Evolutionary conservation across 306 rosid genomes (phyloP).

Genomic region (Trichosanthes truncata): DNA sequence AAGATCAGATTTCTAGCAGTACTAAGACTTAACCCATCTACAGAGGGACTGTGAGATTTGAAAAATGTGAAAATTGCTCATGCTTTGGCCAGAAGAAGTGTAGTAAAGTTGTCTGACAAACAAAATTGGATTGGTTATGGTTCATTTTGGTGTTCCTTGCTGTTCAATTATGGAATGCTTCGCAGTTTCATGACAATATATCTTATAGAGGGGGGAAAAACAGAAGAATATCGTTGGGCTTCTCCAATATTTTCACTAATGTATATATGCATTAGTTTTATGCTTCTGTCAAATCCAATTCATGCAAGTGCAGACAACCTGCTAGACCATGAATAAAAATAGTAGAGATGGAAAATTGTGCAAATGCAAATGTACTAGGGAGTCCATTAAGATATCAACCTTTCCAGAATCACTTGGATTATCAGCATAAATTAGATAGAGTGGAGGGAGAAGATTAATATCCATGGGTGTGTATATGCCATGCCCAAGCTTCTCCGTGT

Average conservation of each 20-base stretch:
- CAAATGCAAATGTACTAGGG: not conserved
- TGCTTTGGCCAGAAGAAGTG: not conserved
- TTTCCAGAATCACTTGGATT: constrained; percentile 99
- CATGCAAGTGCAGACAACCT: constrained; percentile 3
- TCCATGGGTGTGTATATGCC: constrained; percentile 79
- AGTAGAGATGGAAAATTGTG: constrained; percentile 1
- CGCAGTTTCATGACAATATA: not conserved
- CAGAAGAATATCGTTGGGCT: not conserved
- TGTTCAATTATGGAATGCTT: not conserved
- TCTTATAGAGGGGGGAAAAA: not conserved
- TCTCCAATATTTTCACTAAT: not conserved
- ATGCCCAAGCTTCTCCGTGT: constrained; percentile 60
- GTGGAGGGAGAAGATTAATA: constrained; percentile 65
- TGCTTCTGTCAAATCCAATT: not conserved
- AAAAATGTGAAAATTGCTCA: not conserved
- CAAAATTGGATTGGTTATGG: not conserved
- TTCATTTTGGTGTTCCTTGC: not conserved
- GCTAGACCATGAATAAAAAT: not conserved
- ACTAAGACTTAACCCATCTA: not conserved
- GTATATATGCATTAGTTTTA: not conserved
- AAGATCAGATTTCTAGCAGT: not conserved
- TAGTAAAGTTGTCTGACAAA: not conserved
- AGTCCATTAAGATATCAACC: constrained; percentile 30
- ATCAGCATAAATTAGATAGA: constrained; percentile 61
- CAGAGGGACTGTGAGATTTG: not conserved